Evolutionary conservation across 2,329 filamentous ascomycete genomes (phyloP).

Genomic region (Pestalotiopsis sp.): DNA sequence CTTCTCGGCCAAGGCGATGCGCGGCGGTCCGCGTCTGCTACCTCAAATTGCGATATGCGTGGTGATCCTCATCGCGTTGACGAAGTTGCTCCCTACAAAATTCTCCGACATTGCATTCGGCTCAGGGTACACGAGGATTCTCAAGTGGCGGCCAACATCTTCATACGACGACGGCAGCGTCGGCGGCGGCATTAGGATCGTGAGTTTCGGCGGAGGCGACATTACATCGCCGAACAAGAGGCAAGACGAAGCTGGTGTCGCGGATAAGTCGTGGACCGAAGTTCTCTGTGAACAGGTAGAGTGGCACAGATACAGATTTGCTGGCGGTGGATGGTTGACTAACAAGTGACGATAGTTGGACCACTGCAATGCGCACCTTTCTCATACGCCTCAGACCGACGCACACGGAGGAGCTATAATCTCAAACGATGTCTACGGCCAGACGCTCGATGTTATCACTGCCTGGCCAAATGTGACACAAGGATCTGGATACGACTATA

Average conservation of each 20-base stretch:
- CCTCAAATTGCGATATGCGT: slow-evolving; percentile 21
- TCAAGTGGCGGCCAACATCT: slow-evolving; percentile 15
- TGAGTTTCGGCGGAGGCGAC: slow-evolving; percentile 56
- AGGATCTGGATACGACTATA: slow-evolving; percentile 44
- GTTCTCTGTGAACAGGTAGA: slow-evolving; percentile 50
- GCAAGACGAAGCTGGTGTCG: slow-evolving; percentile 16
- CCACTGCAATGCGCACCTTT: slow-evolving; percentile 46
- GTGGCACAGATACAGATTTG: neutral
- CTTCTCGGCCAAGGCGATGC: slow-evolving; percentile 19
- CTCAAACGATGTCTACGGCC: slow-evolving; percentile 57
- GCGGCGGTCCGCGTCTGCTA: slow-evolving; percentile 22
- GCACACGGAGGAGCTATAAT: slow-evolving; percentile 59
- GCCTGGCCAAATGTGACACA: slow-evolving; percentile 28
- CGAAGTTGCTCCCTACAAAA: slow-evolving; percentile 19
- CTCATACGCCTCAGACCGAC: slow-evolving; percentile 43
- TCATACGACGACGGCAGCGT: slow-evolving; percentile 5
- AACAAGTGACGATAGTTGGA: slow-evolving; percentile 39
- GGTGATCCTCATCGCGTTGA: slow-evolving; percentile 21
- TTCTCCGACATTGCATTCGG: slow-evolving; percentile 11
- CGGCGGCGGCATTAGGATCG: slow-evolving; percentile 45
- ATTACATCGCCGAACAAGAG: slow-evolving; percentile 39
- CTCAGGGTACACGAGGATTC: slow-evolving; percentile 13
- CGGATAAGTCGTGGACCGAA: slow-evolving; percentile 46
- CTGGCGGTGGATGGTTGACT: slow-evolving; percentile 13
- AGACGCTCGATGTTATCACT: slow-evolving; percentile 36